A percentile compares a stretch with the other conserved stretches of the same genome.
phyloP scores from a whole-genome alignment of 306 rosid species.

The Potentilla sterilis region DNA sequence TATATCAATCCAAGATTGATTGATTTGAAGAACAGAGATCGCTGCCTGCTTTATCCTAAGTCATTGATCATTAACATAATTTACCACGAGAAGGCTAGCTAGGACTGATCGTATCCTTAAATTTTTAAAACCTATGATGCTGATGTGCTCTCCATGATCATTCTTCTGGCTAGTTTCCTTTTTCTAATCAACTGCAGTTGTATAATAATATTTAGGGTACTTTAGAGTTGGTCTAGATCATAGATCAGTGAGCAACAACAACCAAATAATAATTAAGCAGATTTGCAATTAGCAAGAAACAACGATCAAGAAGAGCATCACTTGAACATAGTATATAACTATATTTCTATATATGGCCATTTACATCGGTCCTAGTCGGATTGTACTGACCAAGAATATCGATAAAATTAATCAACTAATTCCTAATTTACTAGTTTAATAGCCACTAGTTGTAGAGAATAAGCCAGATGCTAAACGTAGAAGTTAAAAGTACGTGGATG shows the following conservation, averaged over 20 bases:
- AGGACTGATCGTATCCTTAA: not conserved
- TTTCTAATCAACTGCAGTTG: not conserved
- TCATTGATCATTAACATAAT: not conserved
- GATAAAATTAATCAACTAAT: not conserved
- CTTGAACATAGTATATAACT: not conserved
- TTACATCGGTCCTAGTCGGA: slow-evolving; percentile 28
- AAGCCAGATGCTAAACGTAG: slow-evolving; percentile 24
- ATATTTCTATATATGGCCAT: not conserved
- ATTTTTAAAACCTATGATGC: slow-evolving; percentile 1
- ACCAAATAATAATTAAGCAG: slow-evolving; percentile 9
- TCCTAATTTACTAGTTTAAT: slow-evolving; percentile 7
- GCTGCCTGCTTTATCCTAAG: not conserved
- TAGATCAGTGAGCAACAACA: slow-evolving; percentile 10
- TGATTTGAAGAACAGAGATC: not conserved
- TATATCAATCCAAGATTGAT: not conserved
- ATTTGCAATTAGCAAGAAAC: slow-evolving; percentile 14
- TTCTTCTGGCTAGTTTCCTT: not conserved
- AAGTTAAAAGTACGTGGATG: not conserved
- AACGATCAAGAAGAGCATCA: slow-evolving; percentile 23
- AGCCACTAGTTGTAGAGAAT: slow-evolving; percentile 27
- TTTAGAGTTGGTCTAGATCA: slow-evolving; percentile 23
- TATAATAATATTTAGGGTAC: not conserved
- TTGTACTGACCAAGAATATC: slow-evolving; percentile 22
- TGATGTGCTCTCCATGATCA: slow-evolving; percentile 12
- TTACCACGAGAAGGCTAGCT: not conserved